Conservation (phyloP, 495 filamentous ascomycete species). For the Neurospora sp. region DNA sequence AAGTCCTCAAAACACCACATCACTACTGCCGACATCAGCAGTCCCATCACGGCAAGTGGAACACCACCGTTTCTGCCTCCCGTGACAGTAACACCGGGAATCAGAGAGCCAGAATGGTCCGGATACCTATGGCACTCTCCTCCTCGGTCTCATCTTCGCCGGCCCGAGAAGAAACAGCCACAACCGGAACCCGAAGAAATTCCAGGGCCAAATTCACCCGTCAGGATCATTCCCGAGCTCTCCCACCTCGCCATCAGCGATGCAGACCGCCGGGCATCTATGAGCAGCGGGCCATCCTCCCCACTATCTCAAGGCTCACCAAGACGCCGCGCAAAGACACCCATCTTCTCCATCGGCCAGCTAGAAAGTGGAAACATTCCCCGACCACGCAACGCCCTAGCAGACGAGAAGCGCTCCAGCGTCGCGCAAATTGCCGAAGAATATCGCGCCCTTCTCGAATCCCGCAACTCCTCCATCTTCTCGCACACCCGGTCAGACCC, state of each 20-base stretch:
- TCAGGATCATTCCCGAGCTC: conserved; percentile 28
- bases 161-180: not conserved
- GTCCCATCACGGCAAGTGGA: not conserved
- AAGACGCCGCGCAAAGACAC: conserved; percentile 32
- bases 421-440: conserved; percentile 37
- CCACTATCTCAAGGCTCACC: conserved; percentile 3
- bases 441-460: conserved; percentile 32
- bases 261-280: conserved; percentile 8
- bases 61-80: conserved; percentile 9
- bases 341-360: conserved; percentile 32
- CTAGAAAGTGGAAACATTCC: conserved; percentile 18
- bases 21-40: conserved; percentile 2
- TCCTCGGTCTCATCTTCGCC: not conserved
- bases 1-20: conserved; percentile 13
- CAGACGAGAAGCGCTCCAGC: conserved; percentile 20
- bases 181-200: conserved; percentile 6
- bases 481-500: conserved; percentile 16
- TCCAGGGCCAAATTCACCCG: conserved; percentile 10
- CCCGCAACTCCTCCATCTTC: conserved; percentile 13
- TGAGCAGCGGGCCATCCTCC: conserved; percentile 8
- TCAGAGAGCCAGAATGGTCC: conserved; percentile 26
- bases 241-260: conserved; percentile 25
- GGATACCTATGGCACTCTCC: conserved; percentile 23
- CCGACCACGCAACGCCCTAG: conserved; percentile 14
- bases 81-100: conserved; percentile 10